phyloP scores from a whole-genome alignment of 768 basidiomycete genomes.

The Punctularia strigosozonata region DNA sequence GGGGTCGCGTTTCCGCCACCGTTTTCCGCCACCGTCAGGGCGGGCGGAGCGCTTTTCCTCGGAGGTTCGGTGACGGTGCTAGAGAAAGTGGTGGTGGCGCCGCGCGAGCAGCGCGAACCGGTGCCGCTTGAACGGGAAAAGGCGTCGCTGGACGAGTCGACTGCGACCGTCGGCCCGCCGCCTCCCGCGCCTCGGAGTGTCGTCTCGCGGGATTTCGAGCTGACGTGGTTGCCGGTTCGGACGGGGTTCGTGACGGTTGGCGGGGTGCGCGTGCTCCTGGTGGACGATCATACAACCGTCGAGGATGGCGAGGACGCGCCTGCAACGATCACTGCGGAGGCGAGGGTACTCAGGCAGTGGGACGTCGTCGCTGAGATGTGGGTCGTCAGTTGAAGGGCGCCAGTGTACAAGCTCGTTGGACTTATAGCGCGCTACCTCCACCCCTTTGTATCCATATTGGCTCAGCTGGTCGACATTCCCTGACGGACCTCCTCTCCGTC shows the following conservation, averaged over 20 bases:
- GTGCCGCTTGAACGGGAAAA: no score
- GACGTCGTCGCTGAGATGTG: constrained; percentile 62
- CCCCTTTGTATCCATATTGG: background rate
- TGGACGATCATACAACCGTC: constrained; percentile 40
- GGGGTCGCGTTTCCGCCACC: constrained; percentile 6
- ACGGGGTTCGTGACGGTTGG: constrained; percentile 55
- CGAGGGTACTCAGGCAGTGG: constrained; percentile 41
- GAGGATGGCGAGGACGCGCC: constrained; percentile 15
- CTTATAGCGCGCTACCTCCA: constrained; percentile 10
- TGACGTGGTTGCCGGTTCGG: constrained; percentile 46
- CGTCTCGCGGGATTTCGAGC: constrained; percentile 46
- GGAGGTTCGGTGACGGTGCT: constrained; percentile 2
- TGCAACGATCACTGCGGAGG: constrained; percentile 13
- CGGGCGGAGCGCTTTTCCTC: constrained; percentile 11
- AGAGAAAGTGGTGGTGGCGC: background rate
- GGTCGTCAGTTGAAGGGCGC: no score
- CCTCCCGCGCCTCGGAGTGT: no score
- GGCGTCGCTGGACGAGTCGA: no score
- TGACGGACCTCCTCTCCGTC: no score
- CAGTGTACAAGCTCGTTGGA: no score
- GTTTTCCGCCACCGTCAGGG: constrained; percentile 15
- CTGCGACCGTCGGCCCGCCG: no score
- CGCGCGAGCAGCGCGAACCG: background rate
- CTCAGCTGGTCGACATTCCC: no score
- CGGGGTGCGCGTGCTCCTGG: constrained; percentile 57